Base-by-base conservation (phyloP, 1,284 basidiomycete species). In the Ceratobasidium sp. region DNA sequence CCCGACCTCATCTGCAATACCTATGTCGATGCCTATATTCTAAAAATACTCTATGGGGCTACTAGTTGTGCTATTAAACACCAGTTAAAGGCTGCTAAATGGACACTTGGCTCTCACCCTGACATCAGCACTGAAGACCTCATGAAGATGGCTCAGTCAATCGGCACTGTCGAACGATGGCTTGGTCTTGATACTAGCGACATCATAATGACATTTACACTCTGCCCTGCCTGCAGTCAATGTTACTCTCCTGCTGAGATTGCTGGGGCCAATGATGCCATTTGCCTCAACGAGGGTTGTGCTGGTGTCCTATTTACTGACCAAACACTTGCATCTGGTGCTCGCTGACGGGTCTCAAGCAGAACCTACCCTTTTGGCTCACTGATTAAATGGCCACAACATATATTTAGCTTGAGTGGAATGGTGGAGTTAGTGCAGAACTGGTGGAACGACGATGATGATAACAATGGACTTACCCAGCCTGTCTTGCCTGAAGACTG, bases 1-100 rank as follows among this genome's bases (percentile, higher is more conserved):
- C 61, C 31, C 7, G 61, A 62, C 14, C 39, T 62, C 9, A 62
- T 62, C 24, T n/a, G 61, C 19, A 62, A 62, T n/a, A 39, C 61
- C 16, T 62, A 62, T 62, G 46, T 61, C 16, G 61, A 62, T 27
- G 37, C n/a, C 6, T 61, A 19, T 61, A 29, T 61, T 37, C 58
- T 37, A 41, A 61, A 61, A 37, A 4, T 9, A 5, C 13, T 62
- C 19, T 62, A 62, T 43, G 61, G 61, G 1, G 41, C 61, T 16
- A 62, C 61, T 43, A 22, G 29, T 27, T n/a, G 37, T 22, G 61
- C 41, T 13, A 7, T 62, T 9, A 29, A 22, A 16, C 61, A 62
- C 37, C 34, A 43, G 37, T n/a, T 62, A 3, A 34, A 37, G 27
- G 34, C 61, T 43, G 5, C 61, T 62, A 37, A 27, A 24, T 27